Base-by-base conservation (phyloP, 106 monocot genomes). In the Acorus gramineus region DNA sequence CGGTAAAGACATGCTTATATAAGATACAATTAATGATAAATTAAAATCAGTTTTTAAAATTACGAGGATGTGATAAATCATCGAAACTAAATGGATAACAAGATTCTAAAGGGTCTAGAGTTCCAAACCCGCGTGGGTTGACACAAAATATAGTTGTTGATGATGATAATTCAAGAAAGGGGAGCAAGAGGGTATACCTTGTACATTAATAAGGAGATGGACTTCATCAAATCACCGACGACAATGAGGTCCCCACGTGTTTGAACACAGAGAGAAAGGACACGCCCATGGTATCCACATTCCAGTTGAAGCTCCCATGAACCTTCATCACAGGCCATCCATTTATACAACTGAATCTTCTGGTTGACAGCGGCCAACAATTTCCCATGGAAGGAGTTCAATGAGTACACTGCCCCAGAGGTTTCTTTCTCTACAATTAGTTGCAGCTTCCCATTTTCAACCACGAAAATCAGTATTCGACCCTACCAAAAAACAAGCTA, bases 161-260 rank as follows among this genome's bases (percentile, higher is more conserved):
- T 28, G 28, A 28, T 28, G 28, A 28, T 28, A 28, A 28, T 28
- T 28, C 28, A 28, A 28, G 28, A 28, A 28, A 28, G 28, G 28
- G 28, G 28, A 28, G 28, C 28, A 28, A 28, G 28, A 49, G 14
- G 59, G 46, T 0, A 47, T 79, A 98, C 96, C 91, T 88, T 98
- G 51, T 98, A 98, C 46, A 98, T 13, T 53, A 98, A 69, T 10
- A 98, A 70, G 51, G 96, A 98, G 66, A 98, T 88, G 7, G 96
- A 98, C 49, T 91, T 91, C 91, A 98, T 98, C 61, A 98, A 71
- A 74, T 98, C 96, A 10, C 96, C 96, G 43, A 98, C 96, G 42
- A 98, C 88, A 59, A 98, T 98, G 61, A 98, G 91, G 69, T 98
- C 96, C 7, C 96, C 96, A 58, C 96, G 91, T 44, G 91, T 98